Evolutionary conservation across 2,329 filamentous ascomycete species (phyloP), one percentile per base, ranked within the genome.

Genomic region (Alternaria panax): DNA sequence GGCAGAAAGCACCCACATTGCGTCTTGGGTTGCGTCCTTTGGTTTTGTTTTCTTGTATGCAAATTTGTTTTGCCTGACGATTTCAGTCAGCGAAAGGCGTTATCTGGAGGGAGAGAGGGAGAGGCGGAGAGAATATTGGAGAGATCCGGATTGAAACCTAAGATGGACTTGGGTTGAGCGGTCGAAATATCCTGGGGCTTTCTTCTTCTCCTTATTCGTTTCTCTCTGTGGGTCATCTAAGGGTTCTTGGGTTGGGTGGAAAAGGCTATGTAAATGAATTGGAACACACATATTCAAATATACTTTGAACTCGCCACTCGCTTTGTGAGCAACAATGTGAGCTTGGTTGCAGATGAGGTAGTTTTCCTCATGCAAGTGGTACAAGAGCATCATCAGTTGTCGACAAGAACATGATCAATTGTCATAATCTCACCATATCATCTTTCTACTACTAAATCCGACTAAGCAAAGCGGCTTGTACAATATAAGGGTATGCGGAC

Each of bases 221-320:
- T 43, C 28, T 24, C 27, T 46, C 36, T 47, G 20, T 45, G 41
- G 20, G 28, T 54, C 25, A 28, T 46, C 34, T 46, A 45, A 12
- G 54, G 27, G 42, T 41, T 32, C 12, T 27, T 7, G 25, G 8
- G n/a, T n/a, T 27, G 28, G 47, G 30, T 36, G 28, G 54, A 51
- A 41, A 51, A 28, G 53, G 43, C 45, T 40, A 57, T 57, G 54
- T 57, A 52, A 57, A 57, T 57, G 54, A 57, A 57, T 57, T 57
- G 54, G 54, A 52, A 38, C 32, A 57, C 38, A 52, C 46, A 53
- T 48, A 41, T 48, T 48, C 45, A 36, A 36, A 36, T 8, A 48
- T 16, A 16, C 11, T 14, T 16, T 11, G 20, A 41, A 16, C 9
- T 16, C 12, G 20, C 12, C 20, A 24, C 1, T 24, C 12, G 38